Evolutionary conservation across 805 yeast species (phyloP), one percentile per base, ranked within the genome.

Genomic region (Lachancea fermentati): DNA sequence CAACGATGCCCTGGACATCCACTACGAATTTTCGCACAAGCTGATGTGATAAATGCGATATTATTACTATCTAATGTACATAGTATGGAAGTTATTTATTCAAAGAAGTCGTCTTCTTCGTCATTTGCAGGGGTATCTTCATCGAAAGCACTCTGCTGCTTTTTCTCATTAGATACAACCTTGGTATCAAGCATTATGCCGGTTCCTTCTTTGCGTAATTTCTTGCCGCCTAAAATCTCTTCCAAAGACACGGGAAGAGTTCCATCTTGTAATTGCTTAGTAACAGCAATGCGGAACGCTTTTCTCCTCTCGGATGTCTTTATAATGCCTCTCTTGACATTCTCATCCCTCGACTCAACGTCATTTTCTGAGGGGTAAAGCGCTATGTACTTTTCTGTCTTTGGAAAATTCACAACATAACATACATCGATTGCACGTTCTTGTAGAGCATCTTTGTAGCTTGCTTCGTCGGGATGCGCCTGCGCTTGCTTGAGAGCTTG

Each of bases 381-480:
- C 0, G 96, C 76, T 26, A 85, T 75, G 60, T 89, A 89, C 63
- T 86, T 88, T 52, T 77, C 79, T 37, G 79, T 74, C 54, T 75
- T 78, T 25, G 97, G 96, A 67, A 78, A 89, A 56, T 81, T 72
- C 13, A 79, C 71, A 9, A 81, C 78, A 58, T 89, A 89, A 24
- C 84, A 84, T 19, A 82, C 63, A 51, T 88, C 95, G 6, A 79
- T 63, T 52, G 80, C 81, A 41, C 76, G 66, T 47, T 81, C 79
- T 37, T 60, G 61, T 30, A 85, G 55, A 30, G 67, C 68, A 32
- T 55, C 52, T 37, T 46, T 51, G n/a, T n/a, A n/a, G 13, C 62
- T 58, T 11, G 56, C 51, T 28, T 48, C 49, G 11, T 43, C 54
- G 14, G 54, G 52, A 19, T 55, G 55, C 5, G 52, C 57, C 4